phyloP scores from a whole-genome alignment of 352 stramenopile genomes.

The Pythium guiyangense region DNA sequence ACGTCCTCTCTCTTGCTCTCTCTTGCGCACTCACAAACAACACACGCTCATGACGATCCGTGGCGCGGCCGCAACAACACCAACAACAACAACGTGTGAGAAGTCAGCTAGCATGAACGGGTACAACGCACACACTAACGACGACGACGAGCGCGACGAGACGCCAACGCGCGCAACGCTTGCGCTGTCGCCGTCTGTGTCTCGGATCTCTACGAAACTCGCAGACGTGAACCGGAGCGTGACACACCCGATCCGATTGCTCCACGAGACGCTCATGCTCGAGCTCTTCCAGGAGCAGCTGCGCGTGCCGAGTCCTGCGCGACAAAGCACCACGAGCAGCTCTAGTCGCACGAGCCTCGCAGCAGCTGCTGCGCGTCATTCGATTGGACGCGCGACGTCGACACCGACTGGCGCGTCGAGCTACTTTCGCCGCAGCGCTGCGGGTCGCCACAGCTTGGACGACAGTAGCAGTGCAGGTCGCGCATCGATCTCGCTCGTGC shows the following conservation, averaged over 20 bases:
- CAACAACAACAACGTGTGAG: background rate
- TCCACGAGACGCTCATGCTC: conserved; percentile 34
- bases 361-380: background rate
- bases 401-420: too few relatives aligned
- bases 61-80: background rate
- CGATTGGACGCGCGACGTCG: too few relatives aligned
- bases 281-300: conserved; percentile 44
- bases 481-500: conserved; percentile 7
- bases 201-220: background rate
- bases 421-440: background rate
- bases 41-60: background rate
- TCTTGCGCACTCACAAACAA: background rate
- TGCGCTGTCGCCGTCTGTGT: background rate
- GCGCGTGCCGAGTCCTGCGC: conserved; percentile 13
- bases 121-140: too few relatives aligned
- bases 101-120: too few relatives aligned
- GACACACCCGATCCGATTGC: conserved; percentile 20
- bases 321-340: conserved; percentile 4
- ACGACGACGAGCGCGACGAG: background rate
- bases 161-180: background rate
- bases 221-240: conserved; percentile 7
- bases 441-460: conserved; percentile 1
- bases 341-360: background rate
- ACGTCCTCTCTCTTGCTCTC: background rate
- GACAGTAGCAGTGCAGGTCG: background rate